Evolutionary conservation across 768 basidiomycete genomes (phyloP).

Genomic region (Tricholoma bakamatsutake): DNA sequence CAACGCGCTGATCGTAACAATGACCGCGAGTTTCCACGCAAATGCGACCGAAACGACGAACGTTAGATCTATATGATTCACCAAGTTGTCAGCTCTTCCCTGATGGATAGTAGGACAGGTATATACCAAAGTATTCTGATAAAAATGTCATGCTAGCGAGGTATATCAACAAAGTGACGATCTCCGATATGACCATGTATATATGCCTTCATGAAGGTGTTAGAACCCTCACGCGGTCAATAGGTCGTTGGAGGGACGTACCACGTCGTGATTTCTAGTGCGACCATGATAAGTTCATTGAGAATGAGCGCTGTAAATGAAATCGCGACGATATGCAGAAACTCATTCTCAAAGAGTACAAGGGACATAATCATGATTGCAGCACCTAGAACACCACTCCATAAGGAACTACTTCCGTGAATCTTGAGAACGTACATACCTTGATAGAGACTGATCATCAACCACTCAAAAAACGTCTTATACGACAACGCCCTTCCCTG

Average conservation of each 20-base stretch:
- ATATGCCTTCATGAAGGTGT: slow-evolving; percentile 56
- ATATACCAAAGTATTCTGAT: slow-evolving; percentile 94
- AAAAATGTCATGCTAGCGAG: slow-evolving; percentile 88
- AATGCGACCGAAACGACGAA: slow-evolving; percentile 88
- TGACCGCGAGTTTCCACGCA: slow-evolving; percentile 91
- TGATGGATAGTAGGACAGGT: background rate
- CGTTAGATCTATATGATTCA: slow-evolving; percentile 59
- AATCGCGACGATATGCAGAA: slow-evolving; percentile 96
- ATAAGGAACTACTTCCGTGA: background rate
- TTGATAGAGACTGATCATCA: slow-evolving; percentile 97
- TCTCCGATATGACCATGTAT: slow-evolving; percentile 91
- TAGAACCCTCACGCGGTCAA: background rate
- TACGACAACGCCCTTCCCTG: slow-evolving; percentile 92
- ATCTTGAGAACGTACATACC: slow-evolving; percentile 37
- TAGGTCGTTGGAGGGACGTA: slow-evolving; percentile 24
- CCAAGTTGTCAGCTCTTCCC: slow-evolving; percentile 4
- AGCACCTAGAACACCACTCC: slow-evolving; percentile 49
- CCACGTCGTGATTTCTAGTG: slow-evolving; percentile 97
- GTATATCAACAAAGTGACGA: slow-evolving; percentile 86
- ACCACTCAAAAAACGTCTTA: slow-evolving; percentile 98
- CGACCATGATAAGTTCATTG: slow-evolving; percentile 99
- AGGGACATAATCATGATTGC: slow-evolving; percentile 99
- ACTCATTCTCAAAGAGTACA: slow-evolving; percentile 93
- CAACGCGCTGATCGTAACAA: slow-evolving; percentile 90
- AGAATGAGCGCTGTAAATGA: slow-evolving; percentile 94